Conservation (phyloP, 805 yeast genomes). For the Saccharomycopsis fermentans region DNA sequence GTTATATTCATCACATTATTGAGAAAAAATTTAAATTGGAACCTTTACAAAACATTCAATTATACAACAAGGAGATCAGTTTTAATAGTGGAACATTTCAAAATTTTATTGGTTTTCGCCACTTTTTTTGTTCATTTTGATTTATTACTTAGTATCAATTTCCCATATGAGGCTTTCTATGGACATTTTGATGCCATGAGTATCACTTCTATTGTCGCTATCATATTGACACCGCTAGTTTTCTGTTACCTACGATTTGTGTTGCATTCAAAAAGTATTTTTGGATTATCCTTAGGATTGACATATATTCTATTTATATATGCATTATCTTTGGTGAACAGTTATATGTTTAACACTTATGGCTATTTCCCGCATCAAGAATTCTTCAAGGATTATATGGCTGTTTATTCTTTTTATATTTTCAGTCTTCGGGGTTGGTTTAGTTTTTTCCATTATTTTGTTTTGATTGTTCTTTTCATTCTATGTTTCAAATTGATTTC, state of each 20-base stretch:
- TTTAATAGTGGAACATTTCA: constrained; percentile 2
- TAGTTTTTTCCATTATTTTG: constrained; percentile 2
- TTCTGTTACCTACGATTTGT: background rate
- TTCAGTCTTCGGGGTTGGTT: constrained; percentile 4
- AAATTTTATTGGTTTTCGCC: constrained; percentile 2
- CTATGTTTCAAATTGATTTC: background rate
- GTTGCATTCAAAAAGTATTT: background rate
- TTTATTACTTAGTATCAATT: constrained; percentile 1
- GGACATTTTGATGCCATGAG: background rate
- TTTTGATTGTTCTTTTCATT: constrained; percentile 1
- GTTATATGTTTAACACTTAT: constrained; percentile 1
- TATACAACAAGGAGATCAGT: background rate
- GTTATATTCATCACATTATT: background rate
- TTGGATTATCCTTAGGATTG: background rate
- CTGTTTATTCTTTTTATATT: background rate
- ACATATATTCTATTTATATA: constrained; percentile 1
- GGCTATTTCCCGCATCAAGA: background rate
- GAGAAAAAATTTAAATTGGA: background rate
- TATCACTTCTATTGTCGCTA: background rate
- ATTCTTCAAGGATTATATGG: background rate
- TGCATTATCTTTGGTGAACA: background rate
- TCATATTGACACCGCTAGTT: constrained; percentile 1
- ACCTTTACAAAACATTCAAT: background rate
- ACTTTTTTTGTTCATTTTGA: constrained; percentile 4
- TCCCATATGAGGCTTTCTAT: background rate